Base-by-base conservation (phyloP, 768 basidiomycete genomes). In the Termitomyces sp. region DNA sequence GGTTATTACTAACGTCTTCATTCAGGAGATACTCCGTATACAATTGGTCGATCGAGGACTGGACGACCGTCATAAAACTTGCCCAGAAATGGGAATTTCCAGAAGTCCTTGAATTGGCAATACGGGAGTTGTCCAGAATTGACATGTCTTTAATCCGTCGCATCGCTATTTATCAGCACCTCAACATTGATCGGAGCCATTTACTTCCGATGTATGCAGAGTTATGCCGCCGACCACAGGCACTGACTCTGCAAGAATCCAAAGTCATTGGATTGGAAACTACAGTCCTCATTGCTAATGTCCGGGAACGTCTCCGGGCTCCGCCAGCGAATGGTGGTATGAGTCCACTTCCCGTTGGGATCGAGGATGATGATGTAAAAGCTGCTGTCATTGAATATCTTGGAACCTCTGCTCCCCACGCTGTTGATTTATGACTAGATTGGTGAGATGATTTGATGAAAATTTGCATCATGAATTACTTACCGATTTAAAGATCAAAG, bases 11-110 rank as follows among this genome's bases (percentile, higher is more conserved):
- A 6, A 57, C 22, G 7, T 22, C 20, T 22, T 39, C 28, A 1
- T 62, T 2, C 26, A 89, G 86, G 0, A 73, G 68, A 41, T 86
- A 83, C 60, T 81, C 83, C 0, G 67, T 82, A 0, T 86, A 86
- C 51, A 73, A 78, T 6, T 81, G 81, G 1, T 61, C 69, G 0
- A 67, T 79, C 0, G 70, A 76, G 0, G 78, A 80, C 10, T 90
- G 88, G 88, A 67, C 70, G 0, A 70, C 69, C 0, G 81, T 90
- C 46, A 67, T 90, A 0, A 65, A 63, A 1, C 79, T 89, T 0
- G 74, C 86, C 0, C 70, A 80, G 18, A 64, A 71, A 3, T 90
- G 86, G 86, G 39, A 59, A n/a, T 55, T 65, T n/a, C n/a, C 24
- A 1, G 73, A 77, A 34, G 72, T 83, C 4, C 59, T 78, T 71